Base-by-base conservation (phyloP, 179 eudicot species). In the Silene noctiflora region DNA sequence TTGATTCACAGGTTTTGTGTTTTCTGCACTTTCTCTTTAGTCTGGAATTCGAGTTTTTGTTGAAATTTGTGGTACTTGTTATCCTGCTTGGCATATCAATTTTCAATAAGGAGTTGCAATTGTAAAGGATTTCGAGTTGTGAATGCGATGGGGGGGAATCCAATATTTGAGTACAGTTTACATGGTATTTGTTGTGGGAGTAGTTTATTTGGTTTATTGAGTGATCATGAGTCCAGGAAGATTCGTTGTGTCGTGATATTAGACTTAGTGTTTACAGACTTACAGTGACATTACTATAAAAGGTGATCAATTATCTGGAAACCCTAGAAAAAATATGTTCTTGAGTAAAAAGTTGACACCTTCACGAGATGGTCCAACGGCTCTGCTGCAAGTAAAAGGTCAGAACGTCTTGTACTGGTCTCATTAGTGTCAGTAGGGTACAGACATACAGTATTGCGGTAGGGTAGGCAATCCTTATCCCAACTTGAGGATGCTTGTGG, bases 1-100 rank as follows among this genome's bases (percentile, higher is more conserved):
- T 91, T 78, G 93, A 89, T 80, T 87, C 96, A 63, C 88, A 87
- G 96, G 97, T 92, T 61, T 71, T 56, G 51, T 62, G 48, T 76
- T 63, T 59, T 72, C 25, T 16, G 0, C 6, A 2, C 64, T 72
- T 4, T 19, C 13, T 6, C 73, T 71, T 58, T 7, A 12, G 7
- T 58, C 66, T 76, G 60, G 6, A 11, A 75, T 14, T 67, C 44
- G 3, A 10, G 72, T 48, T 12, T 42, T 25, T 48, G 19, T 67
- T 77, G 65, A 71, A 21, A 31, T 68, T 48, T 46, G 6, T 48
- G 22, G 21, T 33, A 69, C 12, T 33, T 1, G 2, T 27, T 27
- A 27, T 27, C 44, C 4, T 44, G n/a, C 7, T 1, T 9, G 17
- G 17, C 4, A 13, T 12, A 17, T 60, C 3, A 14, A 39, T 63